Base-by-base conservation (phyloP, 163 green algal genomes). In the Scenedesmus sp. region DNA sequence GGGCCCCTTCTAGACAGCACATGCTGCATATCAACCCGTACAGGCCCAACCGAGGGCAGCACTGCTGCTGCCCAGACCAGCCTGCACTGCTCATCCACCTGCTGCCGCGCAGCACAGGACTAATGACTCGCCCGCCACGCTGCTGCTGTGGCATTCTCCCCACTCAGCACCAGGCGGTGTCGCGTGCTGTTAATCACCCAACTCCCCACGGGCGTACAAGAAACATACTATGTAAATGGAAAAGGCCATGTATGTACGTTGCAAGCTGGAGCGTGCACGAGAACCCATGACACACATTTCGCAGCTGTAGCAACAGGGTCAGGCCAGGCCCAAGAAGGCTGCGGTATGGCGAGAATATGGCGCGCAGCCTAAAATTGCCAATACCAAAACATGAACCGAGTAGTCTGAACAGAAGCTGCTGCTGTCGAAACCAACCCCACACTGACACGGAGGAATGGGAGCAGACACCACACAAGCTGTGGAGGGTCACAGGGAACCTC, bases 311-410 rank as follows among this genome's bases (percentile, higher is more conserved):
- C 13, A n/a, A 34, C 77, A 26, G 2, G 70, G 20, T 52, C 20
- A 15, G 23, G 3, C 4, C 10, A 46, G 23, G 5, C 7, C 70
- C 70, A 79, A 79, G 5, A 52, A 23, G 52, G 70, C 70, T 79
- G 52, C 3, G 23, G 70, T 79, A 79, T 52, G 70, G 70, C 70
- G 23, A 52, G 23, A 18, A 64, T 18, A 52, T 89, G 85, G 85
- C 85, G 85, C 85, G 85, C 2, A 89, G 85, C 85, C 85, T 89
- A 89, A 89, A 89, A 89, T 59, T 62, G 85, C 85, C 85, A 52
- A 34, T n/a, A 57, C 34, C 76, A 60, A 52, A 59, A 70, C 7
- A 52, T 54, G n/a, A 6, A 54, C 46, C 70, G 18, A 81, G 4
- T 23, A 5, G n/a, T 55, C 6, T 5, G 20, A 82, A 4, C n/a